Evolutionary conservation across 139 green algal species (phyloP), one percentile per base, ranked within the genome.

Genomic region (Edaphochlamys debaryana): DNA sequence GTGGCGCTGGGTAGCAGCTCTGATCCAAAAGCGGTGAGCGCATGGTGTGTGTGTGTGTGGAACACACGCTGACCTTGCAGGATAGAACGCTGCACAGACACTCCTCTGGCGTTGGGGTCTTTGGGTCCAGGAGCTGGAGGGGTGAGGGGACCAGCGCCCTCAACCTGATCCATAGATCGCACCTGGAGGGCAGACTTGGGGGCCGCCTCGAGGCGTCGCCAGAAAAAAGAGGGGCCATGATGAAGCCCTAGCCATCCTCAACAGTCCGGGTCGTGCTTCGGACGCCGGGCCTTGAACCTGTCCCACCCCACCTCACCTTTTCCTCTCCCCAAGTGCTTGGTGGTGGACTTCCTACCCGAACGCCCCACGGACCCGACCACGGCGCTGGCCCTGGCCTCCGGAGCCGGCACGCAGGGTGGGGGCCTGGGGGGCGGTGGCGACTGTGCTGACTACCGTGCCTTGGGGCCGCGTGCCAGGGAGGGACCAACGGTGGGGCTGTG

Each of bases 311-410:
- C n/a, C n/a, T n/a, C n/a, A n/a, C n/a, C n/a, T n/a, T n/a, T n/a
- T n/a, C n/a, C n/a, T n/a, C n/a, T n/a, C n/a, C n/a, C n/a, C n/a
- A n/a, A 73, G 63, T 82, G 76, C 45, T 36, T 82, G 42, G 32
- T 82, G 22, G 25, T 73, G 11, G 76, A 82, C 32, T 82, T 82
- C 32, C 63, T 82, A 3, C 76, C 76, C 3, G 76, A 82, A 19
- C 32, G 45, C 27, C 63, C 76, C 45, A 82, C 76, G 3, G 42
- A 82, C 63, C 76, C 76, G 0, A 27, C 76, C 22, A 82, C 63
- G 1, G 76, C 76, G 1, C n/a, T 82, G 11, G 32, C 76, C 0
- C 62, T 82, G 32, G 63, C 42, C 4, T 41, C 76, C 13, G 76
- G 76, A 23, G 32, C 42, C 42, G 52, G 76, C 45, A 32, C 41